Base-by-base conservation (phyloP, 306 rosid genomes). In the Prinsepia uniflora region DNA sequence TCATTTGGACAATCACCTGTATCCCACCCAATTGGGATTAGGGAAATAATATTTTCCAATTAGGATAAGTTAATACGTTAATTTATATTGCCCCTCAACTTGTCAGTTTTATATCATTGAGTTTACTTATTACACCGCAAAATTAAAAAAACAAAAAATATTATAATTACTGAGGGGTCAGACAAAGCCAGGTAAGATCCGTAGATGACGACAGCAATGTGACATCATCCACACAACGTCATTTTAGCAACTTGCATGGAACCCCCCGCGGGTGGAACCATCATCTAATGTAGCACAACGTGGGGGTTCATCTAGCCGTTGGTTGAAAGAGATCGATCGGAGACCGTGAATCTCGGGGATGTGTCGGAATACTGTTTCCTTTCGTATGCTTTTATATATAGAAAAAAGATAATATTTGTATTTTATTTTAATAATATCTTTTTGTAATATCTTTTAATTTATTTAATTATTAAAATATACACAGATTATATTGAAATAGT, bases 281-380 rank as follows among this genome's bases (percentile, higher is more conserved):
- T 30, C 36, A 30, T 30, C 36, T 30, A 30, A 30, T 30, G 24
- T 5, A 15, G 12, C 17, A 15, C 40, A 8, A 59, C 64, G 65
- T 61, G 65, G 65, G 40, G 18, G 22, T 0, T 11, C 65, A 61
- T 61, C 65, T 20, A 39, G 13, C 65, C 65, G 65, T 61, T 61
- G 46, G 65, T 61, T 44, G 13, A 2, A 39, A 17, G 22, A 61
- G 45, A 52, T 30, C 36, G 36, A 30, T 30, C 5, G 36, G 18
- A 52, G 17, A 6, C 4, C 22, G 45, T 15, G 1, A 39, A 39
- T 3, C 13, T 12, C 13, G 65, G 2, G 22, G 6, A 7, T 6
- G 20, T 61, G 22, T 61, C 13, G 13, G n/a, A n/a, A n/a, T n/a
- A n/a, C n/a, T n/a, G n/a, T n/a, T n/a, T n/a, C n/a, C n/a, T n/a